Base-by-base conservation (phyloP, 78 protist genomes). In the Cyanophora paradoxa region DNA sequence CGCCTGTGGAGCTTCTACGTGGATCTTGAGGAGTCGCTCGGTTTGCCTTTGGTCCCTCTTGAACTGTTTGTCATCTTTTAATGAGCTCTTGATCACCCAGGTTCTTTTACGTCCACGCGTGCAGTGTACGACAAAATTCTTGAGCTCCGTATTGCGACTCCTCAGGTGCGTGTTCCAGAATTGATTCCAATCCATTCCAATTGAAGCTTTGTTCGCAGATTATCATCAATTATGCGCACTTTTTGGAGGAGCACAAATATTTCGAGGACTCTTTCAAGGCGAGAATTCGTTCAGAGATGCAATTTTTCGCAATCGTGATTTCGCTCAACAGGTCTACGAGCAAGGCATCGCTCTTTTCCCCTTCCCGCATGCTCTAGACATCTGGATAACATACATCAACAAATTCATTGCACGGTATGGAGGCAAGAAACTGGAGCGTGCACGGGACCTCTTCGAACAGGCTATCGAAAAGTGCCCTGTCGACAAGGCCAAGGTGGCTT, bases 361-460 rank as follows among this genome's bases (percentile, higher is more conserved):
- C n/a, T 93, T 77, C 87, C 98, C 98, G n/a, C n/a, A n/a, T n/a
- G n/a, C n/a, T 13, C 48, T 6, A 37, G 92, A 86, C 57, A 33
- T 96, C 19, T 96, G 97, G 97, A 76, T 84, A 6, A 22, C 81
- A 6, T 96, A 96, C 81, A 50, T 95, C 40, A 66, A 76, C 50
- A 87, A 91, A 44, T 95, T 96, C 56, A 63, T 89, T 50, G 28
- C 48, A 24, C 89, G 98, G 26, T 94, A 92, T 68, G 92, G 71
- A 5, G 92, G 92, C 31, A 0, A 8, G 34, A 93, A 94, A 73
- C 74, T 96, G 34, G 98, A 96, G 83, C 84, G 99, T 3, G 72
- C 94, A 11, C 83, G 99, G 44, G 98, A 96, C 22, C 72, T 96
- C 14, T 95, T 95, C 52, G 98, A 95, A 77, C 95, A 94, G 57